Percentiles rank a stretch among this genome's conserved stretches.
phyloP scores from a whole-genome alignment of 257 asterid genomes.

The Solanum bulbocastanum region DNA sequence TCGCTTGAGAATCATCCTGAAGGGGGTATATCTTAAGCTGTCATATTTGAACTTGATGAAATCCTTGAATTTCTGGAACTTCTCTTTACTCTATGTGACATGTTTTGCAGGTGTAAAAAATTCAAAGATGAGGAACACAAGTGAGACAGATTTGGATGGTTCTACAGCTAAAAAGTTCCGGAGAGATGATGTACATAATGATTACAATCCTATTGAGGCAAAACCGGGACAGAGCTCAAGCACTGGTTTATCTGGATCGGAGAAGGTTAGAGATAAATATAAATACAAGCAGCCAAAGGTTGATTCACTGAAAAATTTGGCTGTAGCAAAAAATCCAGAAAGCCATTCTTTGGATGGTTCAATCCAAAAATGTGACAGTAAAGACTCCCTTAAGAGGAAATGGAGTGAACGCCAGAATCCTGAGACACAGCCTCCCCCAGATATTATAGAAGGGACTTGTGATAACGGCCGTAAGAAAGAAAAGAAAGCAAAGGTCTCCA shows the following conservation, averaged over 20 bases:
- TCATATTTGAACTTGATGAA: slow-evolving; percentile 1
- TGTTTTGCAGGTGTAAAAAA: slow-evolving; percentile 30
- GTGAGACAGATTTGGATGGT: slow-evolving; percentile 46
- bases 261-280: not conserved
- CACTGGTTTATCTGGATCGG: slow-evolving; percentile 19
- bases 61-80: not conserved
- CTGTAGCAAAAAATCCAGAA: slow-evolving; percentile 23
- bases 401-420: slow-evolving; percentile 25
- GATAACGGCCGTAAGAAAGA: slow-evolving; percentile 51
- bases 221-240: slow-evolving; percentile 48
- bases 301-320: slow-evolving; percentile 32
- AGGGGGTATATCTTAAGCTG: slow-evolving; percentile 43
- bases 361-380: slow-evolving; percentile 31
- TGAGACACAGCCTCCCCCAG: slow-evolving; percentile 30
- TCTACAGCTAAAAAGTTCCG: slow-evolving; percentile 59
- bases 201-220: slow-evolving; percentile 42
- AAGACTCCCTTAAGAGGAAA: slow-evolving; percentile 45
- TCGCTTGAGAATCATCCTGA: slow-evolving; percentile 32
- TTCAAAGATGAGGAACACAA: slow-evolving; percentile 42
- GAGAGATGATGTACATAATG: slow-evolving; percentile 36
- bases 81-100: slow-evolving; percentile 5
- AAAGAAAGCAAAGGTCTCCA: slow-evolving; percentile 67
- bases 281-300: slow-evolving; percentile 9
- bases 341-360: slow-evolving; percentile 32
- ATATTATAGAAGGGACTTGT: slow-evolving; percentile 26